phyloP scores from a whole-genome alignment of 305 asterid genomes.

The Fraxinus sp. region DNA sequence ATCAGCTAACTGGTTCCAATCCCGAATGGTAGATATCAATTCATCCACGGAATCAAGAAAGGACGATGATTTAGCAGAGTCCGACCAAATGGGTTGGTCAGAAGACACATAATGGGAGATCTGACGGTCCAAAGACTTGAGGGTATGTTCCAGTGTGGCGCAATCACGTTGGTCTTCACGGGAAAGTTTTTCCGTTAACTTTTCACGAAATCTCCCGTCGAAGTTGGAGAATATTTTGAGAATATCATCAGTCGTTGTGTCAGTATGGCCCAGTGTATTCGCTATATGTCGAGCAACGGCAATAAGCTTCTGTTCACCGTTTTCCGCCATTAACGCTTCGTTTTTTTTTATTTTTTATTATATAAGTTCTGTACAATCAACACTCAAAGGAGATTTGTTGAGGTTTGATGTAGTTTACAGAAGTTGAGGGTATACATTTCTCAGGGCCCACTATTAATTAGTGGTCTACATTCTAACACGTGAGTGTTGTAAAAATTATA shows the following conservation, averaged over 20 bases:
- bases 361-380: not conserved
- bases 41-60: conserved; percentile 67
- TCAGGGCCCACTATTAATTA: too few relatives aligned
- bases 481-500: too few relatives aligned
- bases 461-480: too few relatives aligned
- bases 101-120: conserved; percentile 47
- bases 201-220: conserved; percentile 77
- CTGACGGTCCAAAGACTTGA: conserved; percentile 65
- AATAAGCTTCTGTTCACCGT: conserved; percentile 90
- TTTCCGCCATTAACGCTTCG: conserved; percentile 59
- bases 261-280: conserved; percentile 79
- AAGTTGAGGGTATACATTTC: conserved; percentile 26
- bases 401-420: conserved; percentile 6
- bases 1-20: conserved; percentile 65
- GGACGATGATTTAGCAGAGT: conserved; percentile 49
- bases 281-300: conserved; percentile 97
- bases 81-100: conserved; percentile 63
- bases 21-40: conserved; percentile 50
- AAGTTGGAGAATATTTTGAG: conserved; percentile 84
- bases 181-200: conserved; percentile 57
- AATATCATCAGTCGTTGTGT: conserved; percentile 86
- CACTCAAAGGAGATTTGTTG: conserved; percentile 10
- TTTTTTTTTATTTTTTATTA: too few relatives aligned
- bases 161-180: conserved; percentile 35
- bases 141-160: conserved; percentile 48